Conservation (phyloP, 257 asterid species). For the Cynanchum wilfordii region DNA sequence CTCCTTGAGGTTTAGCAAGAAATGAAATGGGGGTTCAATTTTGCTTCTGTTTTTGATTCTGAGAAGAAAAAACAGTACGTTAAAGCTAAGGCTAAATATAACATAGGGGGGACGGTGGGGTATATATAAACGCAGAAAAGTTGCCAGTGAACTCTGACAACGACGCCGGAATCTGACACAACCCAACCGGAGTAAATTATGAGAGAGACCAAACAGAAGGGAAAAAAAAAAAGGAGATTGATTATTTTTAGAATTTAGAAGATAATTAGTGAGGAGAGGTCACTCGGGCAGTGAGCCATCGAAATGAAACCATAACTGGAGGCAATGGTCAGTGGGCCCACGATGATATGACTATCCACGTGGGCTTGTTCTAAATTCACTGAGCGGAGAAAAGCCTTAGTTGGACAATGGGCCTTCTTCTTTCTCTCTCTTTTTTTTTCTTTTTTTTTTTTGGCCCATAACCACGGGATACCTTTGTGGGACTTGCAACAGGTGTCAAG, state of each 20-base stretch:
- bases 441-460: conserved; percentile 4
- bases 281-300: conserved; percentile 34
- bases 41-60: conserved; percentile 15
- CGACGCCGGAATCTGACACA: conserved; percentile 33
- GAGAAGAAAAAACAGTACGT: conserved; percentile 7
- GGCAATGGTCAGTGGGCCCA: conserved; percentile 58
- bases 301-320: conserved; percentile 36
- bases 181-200: conserved; percentile 30
- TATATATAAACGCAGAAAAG: conserved; percentile 31
- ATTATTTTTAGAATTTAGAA: neutral
- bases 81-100: conserved; percentile 12
- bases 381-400: conserved; percentile 18
- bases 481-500: conserved; percentile 23
- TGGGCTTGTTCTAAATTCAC: conserved; percentile 49
- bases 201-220: conserved; percentile 11
- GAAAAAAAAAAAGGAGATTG: neutral
- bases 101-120: conserved; percentile 27
- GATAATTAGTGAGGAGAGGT: conserved; percentile 6
- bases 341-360: conserved; percentile 55
- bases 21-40: conserved; percentile 13
- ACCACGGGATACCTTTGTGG: neutral
- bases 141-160: conserved; percentile 39
- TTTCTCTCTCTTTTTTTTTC: too few relatives aligned
- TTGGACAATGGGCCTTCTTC: conserved; percentile 13
- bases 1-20: conserved; percentile 7